Base-by-base conservation (phyloP, 257 asterid species). In the Jasminum sambac region DNA sequence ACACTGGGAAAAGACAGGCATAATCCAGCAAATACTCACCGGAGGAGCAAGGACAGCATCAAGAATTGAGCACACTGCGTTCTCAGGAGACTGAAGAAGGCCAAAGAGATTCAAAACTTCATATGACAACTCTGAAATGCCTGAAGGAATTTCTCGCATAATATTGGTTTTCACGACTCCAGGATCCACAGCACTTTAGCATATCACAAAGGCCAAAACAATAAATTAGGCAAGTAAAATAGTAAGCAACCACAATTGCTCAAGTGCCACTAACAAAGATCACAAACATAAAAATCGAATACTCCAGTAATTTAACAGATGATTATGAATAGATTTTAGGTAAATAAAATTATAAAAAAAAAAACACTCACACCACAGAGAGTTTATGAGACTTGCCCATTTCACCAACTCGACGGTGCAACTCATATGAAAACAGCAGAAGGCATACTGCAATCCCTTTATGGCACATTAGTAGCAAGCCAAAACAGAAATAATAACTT, bases 21-120 rank as follows among this genome's bases (percentile, higher is more conserved):
- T 30, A 30, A 30, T 30, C 36, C 36, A 30, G 36, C 36, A 30
- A 40, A 41, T 74, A 78, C 95, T 82, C 75, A 93, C 98, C 2
- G 95, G 88, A 67, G 92, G 90, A 24, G 95, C 94, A 63, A 89
- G 89, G 44, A 92, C 95, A 12, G 96, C 98, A 73, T 90, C 97
- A 40, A 89, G 71, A 52, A 93, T 82, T 24, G 97, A 78, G 74
- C 70, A 23, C 39, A 77, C 85, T 30, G 94, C 97, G 42, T 63
- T 80, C 74, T 85, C 90, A 21, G 97, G 78, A 37, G 90, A 72
- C 75, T 89, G 93, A 61, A 93, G 91, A 71, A 89, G 74, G 40
- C 98, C 94, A 48, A 89, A 80, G 61, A 80, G 66, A 74, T 84
- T 82, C 86, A 88, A 58, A n/a, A 8, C 68, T 8, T 60, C 1